Percentiles rank a stretch among this genome's conserved stretches.
Conservation (phyloP, 2,329 filamentous ascomycete species). For the Fusarium sororula region DNA sequence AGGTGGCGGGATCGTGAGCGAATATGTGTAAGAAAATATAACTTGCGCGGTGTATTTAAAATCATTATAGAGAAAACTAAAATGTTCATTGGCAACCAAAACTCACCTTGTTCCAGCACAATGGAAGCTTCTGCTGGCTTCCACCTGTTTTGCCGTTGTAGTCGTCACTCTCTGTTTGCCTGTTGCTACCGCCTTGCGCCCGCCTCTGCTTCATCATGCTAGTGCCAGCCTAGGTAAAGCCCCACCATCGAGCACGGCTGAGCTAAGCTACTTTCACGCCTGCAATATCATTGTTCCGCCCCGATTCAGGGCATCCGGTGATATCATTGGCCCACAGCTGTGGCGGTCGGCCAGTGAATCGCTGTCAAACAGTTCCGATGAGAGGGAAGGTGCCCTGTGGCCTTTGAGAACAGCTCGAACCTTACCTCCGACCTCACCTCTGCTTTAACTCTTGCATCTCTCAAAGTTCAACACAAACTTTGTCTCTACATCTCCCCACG, state of each 20-base stretch:
- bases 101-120: neutral
- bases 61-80: neutral
- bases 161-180: constrained; percentile 43
- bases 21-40: neutral
- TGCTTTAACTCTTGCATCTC: constrained; percentile 34
- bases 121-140: constrained; percentile 38
- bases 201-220: constrained; percentile 40
- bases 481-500: neutral
- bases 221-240: constrained; percentile 24
- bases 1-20: constrained; percentile 11
- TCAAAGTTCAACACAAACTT: constrained; percentile 25
- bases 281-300: constrained; percentile 51
- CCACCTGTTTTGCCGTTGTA: constrained; percentile 36
- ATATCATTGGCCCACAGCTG: constrained; percentile 48
- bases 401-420: constrained; percentile 42
- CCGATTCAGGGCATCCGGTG: constrained; percentile 40
- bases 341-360: constrained; percentile 43
- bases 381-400: constrained; percentile 41
- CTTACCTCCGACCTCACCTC: constrained; percentile 25
- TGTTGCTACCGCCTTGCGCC: constrained; percentile 33
- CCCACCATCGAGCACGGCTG: constrained; percentile 33
- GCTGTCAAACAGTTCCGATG: constrained; percentile 38
- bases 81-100: neutral
- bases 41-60: neutral
- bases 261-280: constrained; percentile 36